Evolutionary conservation across 495 filamentous ascomycete genomes (phyloP).

Genomic region (Penicillium manginii): DNA sequence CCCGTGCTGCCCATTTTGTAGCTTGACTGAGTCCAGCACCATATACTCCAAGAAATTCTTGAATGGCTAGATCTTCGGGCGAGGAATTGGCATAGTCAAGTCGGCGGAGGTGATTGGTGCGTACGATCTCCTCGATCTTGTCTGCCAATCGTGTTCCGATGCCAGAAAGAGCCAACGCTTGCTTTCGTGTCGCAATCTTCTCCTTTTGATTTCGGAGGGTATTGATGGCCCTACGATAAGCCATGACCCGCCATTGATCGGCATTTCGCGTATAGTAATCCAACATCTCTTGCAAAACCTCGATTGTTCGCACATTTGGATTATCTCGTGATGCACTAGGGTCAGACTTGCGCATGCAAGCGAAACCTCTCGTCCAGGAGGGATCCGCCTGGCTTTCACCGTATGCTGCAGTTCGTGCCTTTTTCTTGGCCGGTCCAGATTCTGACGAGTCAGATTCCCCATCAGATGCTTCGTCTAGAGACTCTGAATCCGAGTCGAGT

Average conservation of each 20-base stretch:
- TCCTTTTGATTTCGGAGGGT: slow-evolving; percentile 68
- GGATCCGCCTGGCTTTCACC: slow-evolving; percentile 17
- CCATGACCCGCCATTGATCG: slow-evolving; percentile 79
- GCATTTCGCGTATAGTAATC: slow-evolving; percentile 75
- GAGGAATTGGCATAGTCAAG: slow-evolving; percentile 71
- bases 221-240: slow-evolving; percentile 80
- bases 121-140: slow-evolving; percentile 91
- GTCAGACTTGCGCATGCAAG: slow-evolving; percentile 69
- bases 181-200: slow-evolving; percentile 67
- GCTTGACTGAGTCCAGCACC: slow-evolving; percentile 75
- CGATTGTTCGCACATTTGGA: slow-evolving; percentile 77
- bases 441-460: slow-evolving; percentile 24
- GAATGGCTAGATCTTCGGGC: slow-evolving; percentile 64
- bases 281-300: slow-evolving; percentile 79
- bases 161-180: slow-evolving; percentile 69
- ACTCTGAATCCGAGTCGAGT: slow-evolving; percentile 41
- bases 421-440: slow-evolving; percentile 25
- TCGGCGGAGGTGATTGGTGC: slow-evolving; percentile 72
- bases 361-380: slow-evolving; percentile 58
- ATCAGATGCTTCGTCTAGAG: slow-evolving; percentile 10
- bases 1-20: slow-evolving; percentile 76
- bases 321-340: slow-evolving; percentile 39
- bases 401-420: slow-evolving; percentile 29
- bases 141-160: slow-evolving; percentile 78
- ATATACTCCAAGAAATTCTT: slow-evolving; percentile 77